Conservation (phyloP, 768 basidiomycete genomes). For the Zangia roseola region DNA sequence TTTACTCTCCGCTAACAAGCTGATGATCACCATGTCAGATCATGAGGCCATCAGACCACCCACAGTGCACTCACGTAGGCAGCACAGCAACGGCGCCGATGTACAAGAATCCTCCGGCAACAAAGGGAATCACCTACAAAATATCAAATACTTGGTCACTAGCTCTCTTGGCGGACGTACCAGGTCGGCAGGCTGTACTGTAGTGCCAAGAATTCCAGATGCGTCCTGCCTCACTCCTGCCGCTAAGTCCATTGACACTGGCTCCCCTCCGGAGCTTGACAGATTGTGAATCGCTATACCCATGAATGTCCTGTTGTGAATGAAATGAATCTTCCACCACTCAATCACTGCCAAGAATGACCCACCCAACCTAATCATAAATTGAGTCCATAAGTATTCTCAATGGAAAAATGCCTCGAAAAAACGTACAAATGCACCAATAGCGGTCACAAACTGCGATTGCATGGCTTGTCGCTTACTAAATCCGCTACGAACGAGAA, state of each 20-base stretch:
- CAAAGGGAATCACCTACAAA: conserved; percentile 79
- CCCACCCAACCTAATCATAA: conserved; percentile 37
- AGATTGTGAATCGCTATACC: conserved; percentile 83
- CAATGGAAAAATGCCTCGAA: conserved; percentile 8
- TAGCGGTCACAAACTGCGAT: conserved; percentile 87
- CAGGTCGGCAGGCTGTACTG: conserved; percentile 73
- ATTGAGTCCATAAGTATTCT: conserved; percentile 20
- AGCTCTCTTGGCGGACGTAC: conserved; percentile 44
- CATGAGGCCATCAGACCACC: conserved; percentile 7
- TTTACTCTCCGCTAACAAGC: conserved; percentile 84
- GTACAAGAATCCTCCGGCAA: conserved; percentile 90
- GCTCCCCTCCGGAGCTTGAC: conserved; percentile 48
- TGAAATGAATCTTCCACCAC: conserved; percentile 3
- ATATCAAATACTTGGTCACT: conserved; percentile 12
- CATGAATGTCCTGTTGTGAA: conserved; percentile 67
- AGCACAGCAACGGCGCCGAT: conserved; percentile 91
- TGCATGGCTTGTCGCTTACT: conserved; percentile 92
- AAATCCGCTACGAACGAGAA: conserved; percentile 85
- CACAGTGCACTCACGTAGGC: conserved; percentile 63
- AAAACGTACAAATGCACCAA: conserved; percentile 79
- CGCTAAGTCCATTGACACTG: conserved; percentile 57
- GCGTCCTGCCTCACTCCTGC: conserved; percentile 77
- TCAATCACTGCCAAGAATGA: conserved; percentile 1
- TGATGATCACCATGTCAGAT: conserved; percentile 39
- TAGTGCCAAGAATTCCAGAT: conserved; percentile 80